Evolutionary conservation across 2,329 filamentous ascomycete genomes (phyloP).

Genomic region (Eutypella sp.): DNA sequence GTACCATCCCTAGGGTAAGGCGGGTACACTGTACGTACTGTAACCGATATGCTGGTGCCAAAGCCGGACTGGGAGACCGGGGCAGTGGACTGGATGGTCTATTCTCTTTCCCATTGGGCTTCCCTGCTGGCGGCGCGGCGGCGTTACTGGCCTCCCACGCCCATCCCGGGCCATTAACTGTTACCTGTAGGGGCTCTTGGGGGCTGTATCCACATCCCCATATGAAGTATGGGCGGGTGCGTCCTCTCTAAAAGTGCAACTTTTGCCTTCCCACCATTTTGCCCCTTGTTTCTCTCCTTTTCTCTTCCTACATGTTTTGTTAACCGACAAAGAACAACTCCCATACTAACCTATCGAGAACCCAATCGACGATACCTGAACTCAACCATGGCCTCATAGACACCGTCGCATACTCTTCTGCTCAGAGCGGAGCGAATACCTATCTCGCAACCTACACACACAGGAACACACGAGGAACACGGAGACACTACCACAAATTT

Average conservation of each 20-base stretch:
- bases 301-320: background rate
- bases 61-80: background rate
- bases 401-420: too few species aligned
- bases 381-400: too few species aligned
- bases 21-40: constrained; percentile 1
- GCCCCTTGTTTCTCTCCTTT: background rate
- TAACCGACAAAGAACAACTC: background rate
- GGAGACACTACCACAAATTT: too few species aligned
- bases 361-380: too few species aligned
- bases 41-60: background rate
- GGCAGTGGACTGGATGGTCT: background rate
- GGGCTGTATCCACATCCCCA: background rate
- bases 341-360: background rate
- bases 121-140: background rate
- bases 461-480: too few species aligned
- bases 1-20: constrained; percentile 1
- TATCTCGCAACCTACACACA: too few species aligned
- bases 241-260: background rate
- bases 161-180: background rate
- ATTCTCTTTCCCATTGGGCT: background rate
- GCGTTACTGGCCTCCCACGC: background rate
- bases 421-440: too few species aligned
- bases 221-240: background rate
- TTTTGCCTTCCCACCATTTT: background rate
- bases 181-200: too few species aligned